Evolutionary conservation across 2,329 filamentous ascomycete genomes (phyloP).

Genomic region (Colletotrichum zoysiae): DNA sequence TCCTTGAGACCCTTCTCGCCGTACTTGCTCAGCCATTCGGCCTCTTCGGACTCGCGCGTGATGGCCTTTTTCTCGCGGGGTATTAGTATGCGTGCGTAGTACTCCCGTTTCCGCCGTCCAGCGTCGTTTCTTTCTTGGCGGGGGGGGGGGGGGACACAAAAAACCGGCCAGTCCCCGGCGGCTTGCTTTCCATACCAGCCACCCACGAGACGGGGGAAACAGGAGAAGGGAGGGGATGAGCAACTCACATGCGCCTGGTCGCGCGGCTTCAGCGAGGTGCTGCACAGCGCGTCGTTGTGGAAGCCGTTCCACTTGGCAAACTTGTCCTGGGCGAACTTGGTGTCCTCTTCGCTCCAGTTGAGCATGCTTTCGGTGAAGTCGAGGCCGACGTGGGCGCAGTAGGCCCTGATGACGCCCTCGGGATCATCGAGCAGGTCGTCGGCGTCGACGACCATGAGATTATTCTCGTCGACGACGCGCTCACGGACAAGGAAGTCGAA

Average conservation of each 20-base stretch:
- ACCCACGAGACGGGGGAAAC: constrained; percentile 1
- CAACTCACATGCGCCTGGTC: constrained; percentile 70
- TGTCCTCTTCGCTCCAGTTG: constrained; percentile 82
- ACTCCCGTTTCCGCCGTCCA: constrained; percentile 11
- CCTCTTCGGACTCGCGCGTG: constrained; percentile 74
- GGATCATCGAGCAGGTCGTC: constrained; percentile 94
- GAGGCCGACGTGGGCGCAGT: constrained; percentile 85
- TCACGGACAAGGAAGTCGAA: constrained; percentile 85
- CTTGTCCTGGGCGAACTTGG: constrained; percentile 77
- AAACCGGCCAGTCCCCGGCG: constrained; percentile 13
- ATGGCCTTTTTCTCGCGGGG: constrained; percentile 66
- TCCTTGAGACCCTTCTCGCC: constrained; percentile 77
- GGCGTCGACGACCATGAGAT: constrained; percentile 90
- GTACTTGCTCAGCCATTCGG: constrained; percentile 80
- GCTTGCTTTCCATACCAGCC: neutral
- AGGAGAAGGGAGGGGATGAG: constrained; percentile 19
- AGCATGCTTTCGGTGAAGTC: constrained; percentile 84
- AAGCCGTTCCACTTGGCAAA: constrained; percentile 99
- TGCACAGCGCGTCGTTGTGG: constrained; percentile 93
- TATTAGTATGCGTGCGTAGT: constrained; percentile 34
- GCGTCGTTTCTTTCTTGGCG: neutral
- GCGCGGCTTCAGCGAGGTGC: constrained; percentile 79
- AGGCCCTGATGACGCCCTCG: constrained; percentile 78
- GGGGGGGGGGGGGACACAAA: neutral
- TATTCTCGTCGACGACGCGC: constrained; percentile 76